phyloP scores from a whole-genome alignment of 371 early-diverging fungal genomes.

The Haplosporangium sp. region DNA sequence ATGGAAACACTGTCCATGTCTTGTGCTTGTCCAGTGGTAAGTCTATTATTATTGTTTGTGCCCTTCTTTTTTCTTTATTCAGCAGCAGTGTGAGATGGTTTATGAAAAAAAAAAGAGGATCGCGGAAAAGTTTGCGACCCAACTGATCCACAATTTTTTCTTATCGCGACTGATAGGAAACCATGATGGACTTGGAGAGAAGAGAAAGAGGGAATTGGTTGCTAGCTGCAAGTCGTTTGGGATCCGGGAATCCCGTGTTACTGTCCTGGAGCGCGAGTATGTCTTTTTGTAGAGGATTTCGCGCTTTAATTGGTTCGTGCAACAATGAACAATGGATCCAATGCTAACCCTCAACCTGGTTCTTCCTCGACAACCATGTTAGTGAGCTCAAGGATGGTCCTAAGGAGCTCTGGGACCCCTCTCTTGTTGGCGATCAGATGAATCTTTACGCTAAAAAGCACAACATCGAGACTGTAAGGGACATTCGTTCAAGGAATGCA shows the following conservation, averaged over 20 bases:
- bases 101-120: neutral
- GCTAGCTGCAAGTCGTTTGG: constrained; percentile 77
- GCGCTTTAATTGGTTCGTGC: constrained; percentile 2
- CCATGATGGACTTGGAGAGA: constrained; percentile 79
- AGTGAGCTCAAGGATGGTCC: constrained; percentile 84
- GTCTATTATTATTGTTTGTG: neutral
- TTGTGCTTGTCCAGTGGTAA: constrained; percentile 91
- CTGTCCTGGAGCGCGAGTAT: constrained; percentile 76
- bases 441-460: constrained; percentile 69
- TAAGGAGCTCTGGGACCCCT: constrained; percentile 75
- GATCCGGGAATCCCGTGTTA: constrained; percentile 68
- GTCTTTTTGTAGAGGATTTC: constrained; percentile 4
- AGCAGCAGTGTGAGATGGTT: neutral
- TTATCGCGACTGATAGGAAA: constrained; percentile 63
- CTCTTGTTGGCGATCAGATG: constrained; percentile 66
- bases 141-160: neutral
- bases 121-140: neutral
- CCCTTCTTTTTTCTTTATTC: constrained; percentile 5
- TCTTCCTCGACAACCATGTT: constrained; percentile 5
- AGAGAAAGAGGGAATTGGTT: constrained; percentile 83
- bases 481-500: neutral
- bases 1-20: constrained; percentile 68
- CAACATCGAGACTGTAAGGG: constrained; percentile 72
- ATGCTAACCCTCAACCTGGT: neutral
- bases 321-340: neutral